Percentiles rank a stretch among this genome's conserved stretches.
Evolutionary conservation across 306 rosid genomes (phyloP).

Genomic region (Vigna unguiculata): DNA sequence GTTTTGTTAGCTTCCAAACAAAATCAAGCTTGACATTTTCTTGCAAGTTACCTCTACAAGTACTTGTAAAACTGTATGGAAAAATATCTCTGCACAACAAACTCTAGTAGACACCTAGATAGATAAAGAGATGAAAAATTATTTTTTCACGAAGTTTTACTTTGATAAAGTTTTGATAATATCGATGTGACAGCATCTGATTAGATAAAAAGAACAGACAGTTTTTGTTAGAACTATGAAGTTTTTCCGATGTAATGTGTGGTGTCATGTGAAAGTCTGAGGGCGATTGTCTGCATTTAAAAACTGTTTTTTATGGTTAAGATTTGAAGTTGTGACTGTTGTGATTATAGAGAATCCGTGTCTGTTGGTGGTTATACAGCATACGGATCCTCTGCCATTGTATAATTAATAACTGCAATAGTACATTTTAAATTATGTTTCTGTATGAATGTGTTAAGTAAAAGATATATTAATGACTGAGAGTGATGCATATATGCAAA

Average conservation of each 20-base stretch:
- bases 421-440: background rate
- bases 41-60: background rate
- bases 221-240: background rate
- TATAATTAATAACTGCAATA: too few species aligned
- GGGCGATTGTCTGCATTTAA: background rate
- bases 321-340: background rate
- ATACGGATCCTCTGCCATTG: too few species aligned
- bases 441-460: background rate
- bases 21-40: slow-evolving; percentile 14
- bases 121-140: too few species aligned
- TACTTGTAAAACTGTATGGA: background rate
- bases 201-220: too few species aligned
- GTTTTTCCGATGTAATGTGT: too few species aligned
- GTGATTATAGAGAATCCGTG: background rate
- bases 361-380: background rate
- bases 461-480: background rate
- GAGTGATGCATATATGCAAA: background rate
- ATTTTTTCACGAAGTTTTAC: too few species aligned
- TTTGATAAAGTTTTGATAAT: too few species aligned
- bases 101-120: background rate
- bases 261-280: background rate
- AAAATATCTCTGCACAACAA: background rate
- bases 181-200: too few species aligned
- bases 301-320: background rate
- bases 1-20: slow-evolving; percentile 32